Base-by-base conservation (phyloP, 768 basidiomycete genomes). In the Zangia roseola region DNA sequence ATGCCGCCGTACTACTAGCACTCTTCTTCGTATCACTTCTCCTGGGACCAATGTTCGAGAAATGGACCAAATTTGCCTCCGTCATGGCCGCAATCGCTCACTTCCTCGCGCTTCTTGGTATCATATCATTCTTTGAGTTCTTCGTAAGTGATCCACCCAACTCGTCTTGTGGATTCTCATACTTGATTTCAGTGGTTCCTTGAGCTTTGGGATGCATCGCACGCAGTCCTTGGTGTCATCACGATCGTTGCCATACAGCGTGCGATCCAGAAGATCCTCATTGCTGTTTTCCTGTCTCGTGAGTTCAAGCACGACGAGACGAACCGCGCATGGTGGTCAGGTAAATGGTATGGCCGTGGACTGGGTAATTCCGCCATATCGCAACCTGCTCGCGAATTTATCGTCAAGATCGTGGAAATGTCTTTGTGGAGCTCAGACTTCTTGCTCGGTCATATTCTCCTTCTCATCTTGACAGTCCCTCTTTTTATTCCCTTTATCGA, bases 301-400 rank as follows among this genome's bases (percentile, higher is more conserved):
- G 97, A 99, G 71, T 95, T 88, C 78, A 97, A 98, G 74, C 92
- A 97, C 65, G 97, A 99, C 64, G 94, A 97, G 74, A 94, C 91
- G 23, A 98, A 98, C 73, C 80, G 91, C 52, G 94, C 94, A 2
- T 98, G 95, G 95, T 99, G 97, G 97, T 94, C 94, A 16, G 94
- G 94, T 53, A 87, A 89, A 74, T 97, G 97, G 97, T 94, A 94
- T 64, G 94, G 94, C 40, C 81, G 93, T 50, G 91, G 92, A 24
- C 76, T 99, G 17, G 95, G 95, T 13, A 79, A 79, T n/a, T 88
- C 90, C 28, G 92, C 90, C 31, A 84, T 95, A 65, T 94, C 92
- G 25, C 97, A 98, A 66, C 94, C 94, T 26, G 93, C 91, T 48
- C 86, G 97, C 65, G 97, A 98, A 76, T 97, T 89, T 64, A 81